These are phyloP conservation scores for Hypericum androsaemum DNA, from an alignment of 345 rosid species.

Conservation along the genomic window DNA sequence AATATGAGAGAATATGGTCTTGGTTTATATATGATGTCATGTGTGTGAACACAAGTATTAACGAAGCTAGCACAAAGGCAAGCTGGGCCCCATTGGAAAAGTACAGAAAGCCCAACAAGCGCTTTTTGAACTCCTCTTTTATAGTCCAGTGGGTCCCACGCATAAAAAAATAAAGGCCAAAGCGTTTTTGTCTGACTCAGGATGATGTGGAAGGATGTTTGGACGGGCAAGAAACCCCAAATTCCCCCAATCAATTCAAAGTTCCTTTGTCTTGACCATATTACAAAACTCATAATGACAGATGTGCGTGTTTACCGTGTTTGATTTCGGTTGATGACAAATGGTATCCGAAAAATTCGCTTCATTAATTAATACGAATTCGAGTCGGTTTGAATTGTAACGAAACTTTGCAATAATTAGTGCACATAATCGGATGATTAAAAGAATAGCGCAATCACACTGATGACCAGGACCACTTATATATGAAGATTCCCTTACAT, in stretches of 20 bases:
- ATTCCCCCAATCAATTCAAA: slow-evolving; percentile 12
- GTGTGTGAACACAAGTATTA: background rate
- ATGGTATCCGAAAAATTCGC: too few relatives aligned
- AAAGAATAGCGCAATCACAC: too few relatives aligned
- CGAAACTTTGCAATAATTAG: too few relatives aligned
- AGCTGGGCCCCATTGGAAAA: slow-evolving; percentile 18
- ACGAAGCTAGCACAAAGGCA: slow-evolving; percentile 12
- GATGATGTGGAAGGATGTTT: slow-evolving; percentile 34
- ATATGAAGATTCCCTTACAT: background rate
- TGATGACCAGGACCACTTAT: too few relatives aligned
- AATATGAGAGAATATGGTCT: too few relatives aligned
- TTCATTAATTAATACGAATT: too few relatives aligned
- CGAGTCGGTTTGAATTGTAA: too few relatives aligned
- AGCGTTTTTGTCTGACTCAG: slow-evolving; percentile 45
- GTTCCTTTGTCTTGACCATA: background rate
- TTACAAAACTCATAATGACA: too few relatives aligned
- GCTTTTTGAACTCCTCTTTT: slow-evolving; percentile 15
- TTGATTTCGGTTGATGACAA: too few relatives aligned
- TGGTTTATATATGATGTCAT: slow-evolving; percentile 19
- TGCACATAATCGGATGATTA: too few relatives aligned
- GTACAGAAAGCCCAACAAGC: slow-evolving; percentile 10
- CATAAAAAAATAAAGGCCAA: slow-evolving; percentile 15
- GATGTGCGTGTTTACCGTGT: too few relatives aligned
- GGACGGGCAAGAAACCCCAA: slow-evolving; percentile 20
- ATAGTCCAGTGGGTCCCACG: slow-evolving; percentile 23